Conservation (phyloP, 2,329 filamentous ascomycete genomes). For the Colletotrichum phormii region DNA sequence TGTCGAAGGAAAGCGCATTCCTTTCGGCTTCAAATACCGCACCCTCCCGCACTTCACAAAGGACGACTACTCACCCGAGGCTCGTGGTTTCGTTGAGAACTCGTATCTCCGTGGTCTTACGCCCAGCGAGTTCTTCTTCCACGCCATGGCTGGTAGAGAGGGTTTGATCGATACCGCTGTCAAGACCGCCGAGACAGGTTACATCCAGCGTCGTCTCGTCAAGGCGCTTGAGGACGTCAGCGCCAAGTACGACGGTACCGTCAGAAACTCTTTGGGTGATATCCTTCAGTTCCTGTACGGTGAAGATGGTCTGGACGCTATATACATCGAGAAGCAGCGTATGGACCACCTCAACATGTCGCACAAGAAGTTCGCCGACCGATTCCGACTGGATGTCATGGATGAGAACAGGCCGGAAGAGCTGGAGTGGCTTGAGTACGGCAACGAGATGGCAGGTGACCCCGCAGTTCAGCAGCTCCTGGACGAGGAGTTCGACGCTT, state of each 20-base stretch:
- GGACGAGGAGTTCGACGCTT: conserved; percentile 87
- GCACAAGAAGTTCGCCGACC: conserved; percentile 79
- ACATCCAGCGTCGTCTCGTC: conserved; percentile 97
- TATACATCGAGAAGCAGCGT: conserved; percentile 91
- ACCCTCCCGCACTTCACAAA: conserved; percentile 98
- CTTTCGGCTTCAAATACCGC: conserved; percentile 98
- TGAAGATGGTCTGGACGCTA: conserved; percentile 95
- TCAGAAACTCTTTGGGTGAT: conserved; percentile 95
- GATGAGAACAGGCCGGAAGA: conserved; percentile 66
- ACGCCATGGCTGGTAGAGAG: conserved; percentile 99
- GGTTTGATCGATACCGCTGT: conserved; percentile 99
- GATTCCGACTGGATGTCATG: conserved; percentile 91
- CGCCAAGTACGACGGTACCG: conserved; percentile 96
- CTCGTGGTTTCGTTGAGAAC: conserved; percentile 98
- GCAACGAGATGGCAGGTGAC: conserved; percentile 87
- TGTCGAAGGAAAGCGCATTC: conserved; percentile 98
- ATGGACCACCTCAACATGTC: conserved; percentile 89
- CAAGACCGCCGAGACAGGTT: conserved; percentile 99
- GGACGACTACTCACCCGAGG: conserved; percentile 97
- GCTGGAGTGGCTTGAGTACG: conserved; percentile 83
- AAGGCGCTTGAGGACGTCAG: conserved; percentile 98
- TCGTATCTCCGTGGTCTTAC: conserved; percentile 97
- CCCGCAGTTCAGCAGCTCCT: conserved; percentile 87
- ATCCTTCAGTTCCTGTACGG: conserved; percentile 98
- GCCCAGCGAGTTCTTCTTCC: conserved; percentile 98